Conservation (phyloP, 331 rosid genomes). For the Quercus phellos region DNA sequence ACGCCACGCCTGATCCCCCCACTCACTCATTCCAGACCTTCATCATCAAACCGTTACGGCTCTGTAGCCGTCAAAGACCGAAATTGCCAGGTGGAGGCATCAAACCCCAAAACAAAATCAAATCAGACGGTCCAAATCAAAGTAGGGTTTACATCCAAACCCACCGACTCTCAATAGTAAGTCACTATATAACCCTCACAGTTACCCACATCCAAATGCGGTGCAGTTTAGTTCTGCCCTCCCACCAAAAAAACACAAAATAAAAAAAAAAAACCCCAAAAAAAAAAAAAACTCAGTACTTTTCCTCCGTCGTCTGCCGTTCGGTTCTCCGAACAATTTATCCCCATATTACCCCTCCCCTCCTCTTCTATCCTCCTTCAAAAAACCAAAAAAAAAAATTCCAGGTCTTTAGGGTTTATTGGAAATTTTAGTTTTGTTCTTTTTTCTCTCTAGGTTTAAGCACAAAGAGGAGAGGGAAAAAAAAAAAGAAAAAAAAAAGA, state of each 20-base stretch:
- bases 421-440: neutral
- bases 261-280: neutral
- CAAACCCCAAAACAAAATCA: neutral
- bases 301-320: conserved; percentile 11
- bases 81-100: neutral
- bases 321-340: conserved; percentile 34
- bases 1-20: neutral
- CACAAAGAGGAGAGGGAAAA: neutral
- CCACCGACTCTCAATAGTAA: neutral
- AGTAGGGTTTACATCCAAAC: conserved; percentile 25
- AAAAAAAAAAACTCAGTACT: neutral
- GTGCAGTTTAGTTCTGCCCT: conserved; percentile 63
- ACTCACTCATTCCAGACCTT: too few relatives aligned
- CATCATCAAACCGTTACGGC: neutral
- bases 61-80: neutral
- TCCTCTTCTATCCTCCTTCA: conserved; percentile 3
- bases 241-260: conserved; percentile 11
- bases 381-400: neutral
- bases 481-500: neutral
- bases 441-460: neutral
- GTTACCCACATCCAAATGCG: conserved; percentile 29
- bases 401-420: conserved; percentile 27
- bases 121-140: conserved; percentile 17
- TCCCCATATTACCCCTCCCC: conserved; percentile 15
- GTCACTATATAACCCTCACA: conserved; percentile 20